phyloP scores from a whole-genome alignment of 805 yeast genomes.

The Cyberlindnera xylosilytica region DNA sequence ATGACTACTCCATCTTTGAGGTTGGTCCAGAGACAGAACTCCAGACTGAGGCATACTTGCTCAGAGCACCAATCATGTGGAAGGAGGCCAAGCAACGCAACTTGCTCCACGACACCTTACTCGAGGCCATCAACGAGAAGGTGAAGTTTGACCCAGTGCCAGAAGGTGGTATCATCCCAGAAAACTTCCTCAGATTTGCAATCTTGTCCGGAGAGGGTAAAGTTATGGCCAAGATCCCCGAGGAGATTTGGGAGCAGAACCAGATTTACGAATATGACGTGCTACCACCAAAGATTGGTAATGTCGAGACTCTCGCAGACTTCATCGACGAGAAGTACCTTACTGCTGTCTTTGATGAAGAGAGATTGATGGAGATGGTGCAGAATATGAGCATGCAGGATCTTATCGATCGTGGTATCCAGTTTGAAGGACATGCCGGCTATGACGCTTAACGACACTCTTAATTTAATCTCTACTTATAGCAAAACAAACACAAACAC shows the following conservation, averaged over 20 bases:
- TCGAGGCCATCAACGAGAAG: conserved; percentile 22
- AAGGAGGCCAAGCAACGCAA: conserved; percentile 42
- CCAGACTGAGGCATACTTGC: conserved; percentile 54
- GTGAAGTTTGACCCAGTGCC: conserved; percentile 13
- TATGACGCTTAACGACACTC: neutral
- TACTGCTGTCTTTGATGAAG: conserved; percentile 20
- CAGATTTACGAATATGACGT: conserved; percentile 71
- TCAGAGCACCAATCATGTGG: conserved; percentile 56
- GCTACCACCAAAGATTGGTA: conserved; percentile 58
- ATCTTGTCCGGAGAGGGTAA: conserved; percentile 68
- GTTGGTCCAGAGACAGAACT: conserved; percentile 32
- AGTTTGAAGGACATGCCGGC: conserved; percentile 1
- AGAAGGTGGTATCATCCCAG: conserved; percentile 41
- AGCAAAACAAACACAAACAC: too few species aligned
- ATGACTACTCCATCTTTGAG: conserved; percentile 24
- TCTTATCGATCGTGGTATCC: conserved; percentile 15
- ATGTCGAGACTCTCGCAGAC: conserved; percentile 33
- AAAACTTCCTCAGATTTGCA: conserved; percentile 63
- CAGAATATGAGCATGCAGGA: conserved; percentile 28
- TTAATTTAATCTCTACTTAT: too few species aligned
- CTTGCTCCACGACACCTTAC: conserved; percentile 46
- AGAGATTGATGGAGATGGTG: conserved; percentile 26
- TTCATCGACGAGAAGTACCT: conserved; percentile 32
- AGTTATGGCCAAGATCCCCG: conserved; percentile 68
- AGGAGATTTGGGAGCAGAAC: conserved; percentile 53